Conservation (phyloP, 306 rosid genomes). For the Cicer cuneatum region DNA sequence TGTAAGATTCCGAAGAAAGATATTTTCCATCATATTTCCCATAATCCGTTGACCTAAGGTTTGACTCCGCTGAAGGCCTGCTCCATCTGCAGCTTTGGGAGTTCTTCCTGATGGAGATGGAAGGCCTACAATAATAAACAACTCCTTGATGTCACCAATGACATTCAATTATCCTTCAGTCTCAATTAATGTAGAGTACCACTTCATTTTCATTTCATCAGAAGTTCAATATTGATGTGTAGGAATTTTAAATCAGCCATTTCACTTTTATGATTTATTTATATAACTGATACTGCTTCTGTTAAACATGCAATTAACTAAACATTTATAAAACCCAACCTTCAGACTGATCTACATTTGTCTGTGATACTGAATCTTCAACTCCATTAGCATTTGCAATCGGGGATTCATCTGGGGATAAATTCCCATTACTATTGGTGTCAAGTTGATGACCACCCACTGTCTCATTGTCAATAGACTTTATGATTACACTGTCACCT, state of each 20-base stretch:
- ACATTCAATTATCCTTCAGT: slow-evolving; percentile 34
- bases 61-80: slow-evolving; percentile 75
- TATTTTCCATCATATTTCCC: slow-evolving; percentile 93
- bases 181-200: slow-evolving; percentile 32
- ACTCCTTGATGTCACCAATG: slow-evolving; percentile 27
- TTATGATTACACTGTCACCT: slow-evolving; percentile 52
- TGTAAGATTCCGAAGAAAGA: slow-evolving; percentile 87
- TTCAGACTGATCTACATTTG: slow-evolving; percentile 72
- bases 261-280: slow-evolving; percentile 24
- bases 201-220: slow-evolving; percentile 21
- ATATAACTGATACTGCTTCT: slow-evolving; percentile 34
- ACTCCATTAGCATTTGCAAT: slow-evolving; percentile 53
- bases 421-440: slow-evolving; percentile 53
- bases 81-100: slow-evolving; percentile 66
- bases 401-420: slow-evolving; percentile 54
- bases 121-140: slow-evolving; percentile 65
- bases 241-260: slow-evolving; percentile 9
- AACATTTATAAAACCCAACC: slow-evolving; percentile 57
- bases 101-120: slow-evolving; percentile 80
- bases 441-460: slow-evolving; percentile 57
- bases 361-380: slow-evolving; percentile 56
- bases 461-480: slow-evolving; percentile 48
- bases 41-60: slow-evolving; percentile 95
- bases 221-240: slow-evolving; percentile 20
- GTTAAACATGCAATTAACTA: slow-evolving; percentile 26